These are phyloP conservation scores for Coniella vitis DNA, from an alignment of 2,329 filamentous ascomycete genomes.

Conservation along the genomic window DNA sequence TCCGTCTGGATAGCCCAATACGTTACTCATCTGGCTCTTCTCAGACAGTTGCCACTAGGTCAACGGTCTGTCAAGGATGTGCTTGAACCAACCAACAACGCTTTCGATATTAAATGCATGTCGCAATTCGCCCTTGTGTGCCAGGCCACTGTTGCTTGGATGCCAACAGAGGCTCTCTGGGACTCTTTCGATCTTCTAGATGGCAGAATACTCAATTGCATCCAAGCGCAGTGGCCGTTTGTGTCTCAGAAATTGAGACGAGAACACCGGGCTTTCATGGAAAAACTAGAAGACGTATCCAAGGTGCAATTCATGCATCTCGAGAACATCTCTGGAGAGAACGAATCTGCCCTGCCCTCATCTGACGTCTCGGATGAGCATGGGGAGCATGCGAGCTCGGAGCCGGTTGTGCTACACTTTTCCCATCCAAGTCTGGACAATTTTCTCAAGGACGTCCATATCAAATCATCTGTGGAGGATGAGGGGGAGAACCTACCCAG, in stretches of 20 bases:
- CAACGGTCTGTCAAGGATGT: conserved; percentile 18
- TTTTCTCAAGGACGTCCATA: conserved; percentile 36
- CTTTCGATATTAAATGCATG: background rate
- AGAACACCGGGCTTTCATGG: conserved; percentile 5
- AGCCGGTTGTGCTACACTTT: conserved; percentile 35
- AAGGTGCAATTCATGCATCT: background rate
- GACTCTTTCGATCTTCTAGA: conserved; percentile 22
- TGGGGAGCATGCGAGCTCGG: background rate
- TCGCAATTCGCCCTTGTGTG: conserved; percentile 4
- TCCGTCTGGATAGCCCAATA: conserved; percentile 16
- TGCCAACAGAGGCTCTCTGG: conserved; percentile 16
- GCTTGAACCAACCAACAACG: background rate
- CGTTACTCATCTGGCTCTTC: conserved; percentile 21
- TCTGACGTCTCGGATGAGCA: conserved; percentile 1
- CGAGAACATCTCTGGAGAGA: background rate
- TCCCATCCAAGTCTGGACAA: conserved; percentile 38
- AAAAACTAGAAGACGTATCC: conserved; percentile 13
- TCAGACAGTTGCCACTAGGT: conserved; percentile 21
- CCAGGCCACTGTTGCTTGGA: conserved; percentile 5
- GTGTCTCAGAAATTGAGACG: conserved; percentile 7
- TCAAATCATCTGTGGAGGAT: conserved; percentile 26
- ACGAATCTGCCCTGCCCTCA: background rate
- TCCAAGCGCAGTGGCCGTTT: background rate
- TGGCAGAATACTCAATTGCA: conserved; percentile 17
- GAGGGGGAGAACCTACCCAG: conserved; percentile 22